phyloP scores from a whole-genome alignment of 345 rosid species.

The Citrus australasica region DNA sequence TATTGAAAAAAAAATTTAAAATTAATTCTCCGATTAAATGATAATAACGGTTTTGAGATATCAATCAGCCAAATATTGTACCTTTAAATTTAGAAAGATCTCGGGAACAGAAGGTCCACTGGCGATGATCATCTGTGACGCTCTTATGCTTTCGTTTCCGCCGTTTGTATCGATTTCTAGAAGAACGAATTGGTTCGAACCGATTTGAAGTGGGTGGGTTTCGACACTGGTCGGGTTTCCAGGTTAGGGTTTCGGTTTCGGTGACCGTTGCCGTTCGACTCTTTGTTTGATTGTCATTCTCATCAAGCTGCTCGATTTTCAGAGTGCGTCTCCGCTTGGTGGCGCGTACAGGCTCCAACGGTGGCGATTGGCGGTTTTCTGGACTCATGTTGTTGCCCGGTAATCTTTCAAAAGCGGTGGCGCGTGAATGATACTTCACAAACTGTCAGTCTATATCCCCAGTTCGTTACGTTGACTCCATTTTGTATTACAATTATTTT shows the following conservation, averaged over 20 bases:
- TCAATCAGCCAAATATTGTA: neutral
- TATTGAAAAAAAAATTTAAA: neutral
- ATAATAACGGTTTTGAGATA: neutral
- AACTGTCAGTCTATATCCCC: too few relatives aligned
- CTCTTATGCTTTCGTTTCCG: constrained; percentile 7
- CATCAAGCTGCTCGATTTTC: neutral
- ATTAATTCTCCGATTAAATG: neutral
- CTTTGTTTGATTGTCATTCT: neutral
- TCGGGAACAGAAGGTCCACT: constrained; percentile 34
- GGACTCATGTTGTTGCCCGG: neutral
- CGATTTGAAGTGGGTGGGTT: neutral
- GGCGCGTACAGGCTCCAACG: neutral
- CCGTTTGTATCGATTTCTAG: neutral
- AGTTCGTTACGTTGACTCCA: too few relatives aligned
- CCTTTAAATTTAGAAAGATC: constrained; percentile 30
- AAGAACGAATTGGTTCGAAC: neutral
- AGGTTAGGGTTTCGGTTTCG: neutral
- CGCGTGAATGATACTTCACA: neutral
- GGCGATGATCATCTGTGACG: constrained; percentile 19
- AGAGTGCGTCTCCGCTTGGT: neutral
- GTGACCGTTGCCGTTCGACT: too few relatives aligned
- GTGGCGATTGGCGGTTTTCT: neutral
- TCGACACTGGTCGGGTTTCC: neutral
- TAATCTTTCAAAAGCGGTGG: neutral
- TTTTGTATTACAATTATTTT: too few relatives aligned